Evolutionary conservation across 2,329 filamentous ascomycete species (phyloP), one percentile per base, ranked within the genome.

Genomic region (Catunica adiposa): DNA sequence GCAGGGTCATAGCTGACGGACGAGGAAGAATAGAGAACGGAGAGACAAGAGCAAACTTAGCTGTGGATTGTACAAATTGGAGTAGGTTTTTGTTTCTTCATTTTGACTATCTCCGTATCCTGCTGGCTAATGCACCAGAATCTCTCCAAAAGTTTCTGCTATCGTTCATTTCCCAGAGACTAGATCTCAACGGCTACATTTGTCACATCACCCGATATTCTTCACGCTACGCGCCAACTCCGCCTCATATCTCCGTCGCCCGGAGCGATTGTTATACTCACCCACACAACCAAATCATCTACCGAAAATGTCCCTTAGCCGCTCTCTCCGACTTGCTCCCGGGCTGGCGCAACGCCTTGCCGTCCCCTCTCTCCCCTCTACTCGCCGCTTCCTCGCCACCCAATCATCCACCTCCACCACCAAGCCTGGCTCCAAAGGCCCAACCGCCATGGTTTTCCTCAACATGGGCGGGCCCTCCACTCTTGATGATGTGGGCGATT

Each of bases 401-500:
- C 87, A 94, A 67, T 77, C 88, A 75, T 74, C 78, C 5, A 78
- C 78, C 29, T 34, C 29, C 5, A 11, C 29, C 5, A 11, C 11
- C 11, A 34, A 34, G 29, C 5, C 29, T 0, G 79, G 77, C 11
- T 77, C 76, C 44, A 75, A 86, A 65, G 90, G 90, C 0, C 89
- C 89, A 6, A 98, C 92, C 3, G 92, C 92, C 46, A 97, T 98
- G 81, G 92, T 98, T 14, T 96, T 98, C 65, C 80, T 98, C 71
- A 98, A 98, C 70, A 98, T 98, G 92, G 92, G 92, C 59, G 92
- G 92, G 0, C 92, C 92, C 2, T 86, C 87, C 1, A 95, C 86
- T 3, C 85, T 84, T 3, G 79, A 83, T 62, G 89, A 98, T 71
- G 92, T 98, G 37, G 83, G 84, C 63, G 81, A 84, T 68, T 98